These are phyloP conservation scores for Puccinia triticina DNA, from an alignment of 1,284 basidiomycete species.

Conservation along the genomic window DNA sequence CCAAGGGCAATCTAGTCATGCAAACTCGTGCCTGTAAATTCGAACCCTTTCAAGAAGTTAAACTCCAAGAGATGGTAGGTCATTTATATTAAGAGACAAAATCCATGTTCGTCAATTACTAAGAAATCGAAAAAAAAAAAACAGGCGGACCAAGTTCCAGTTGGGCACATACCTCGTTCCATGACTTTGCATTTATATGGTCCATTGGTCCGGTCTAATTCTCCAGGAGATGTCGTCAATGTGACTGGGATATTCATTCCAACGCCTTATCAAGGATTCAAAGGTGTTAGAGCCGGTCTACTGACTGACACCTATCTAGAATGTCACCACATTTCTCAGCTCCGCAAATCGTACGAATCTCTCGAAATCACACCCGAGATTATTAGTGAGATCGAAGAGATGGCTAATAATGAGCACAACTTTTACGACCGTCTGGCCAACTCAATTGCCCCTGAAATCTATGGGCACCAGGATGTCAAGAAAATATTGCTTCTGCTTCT, in stretches of 20 bases:
- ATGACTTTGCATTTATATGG: conserved; percentile 96
- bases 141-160: conserved; percentile 97
- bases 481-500: conserved; percentile 92
- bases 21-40: conserved; percentile 97
- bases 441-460: conserved; percentile 94
- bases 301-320: conserved; percentile 98
- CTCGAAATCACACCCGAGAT: conserved; percentile 91
- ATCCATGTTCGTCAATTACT: background rate
- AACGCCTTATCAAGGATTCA: conserved; percentile 85
- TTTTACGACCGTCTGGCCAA: conserved; percentile 79
- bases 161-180: conserved; percentile 96
- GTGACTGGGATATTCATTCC: conserved; percentile 85
- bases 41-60: conserved; percentile 96
- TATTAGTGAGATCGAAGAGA: conserved; percentile 69
- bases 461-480: conserved; percentile 96
- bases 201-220: conserved; percentile 83
- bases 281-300: conserved; percentile 87
- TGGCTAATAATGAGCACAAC: conserved; percentile 72
- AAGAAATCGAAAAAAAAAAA: conserved; percentile 57
- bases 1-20: conserved; percentile 90
- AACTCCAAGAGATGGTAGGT: conserved; percentile 95
- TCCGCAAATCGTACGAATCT: conserved; percentile 95
- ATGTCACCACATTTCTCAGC: conserved; percentile 83
- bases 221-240: conserved; percentile 93
- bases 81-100: background rate